phyloP scores from a whole-genome alignment of 768 basidiomycete genomes.

The Amanita muscaria region DNA sequence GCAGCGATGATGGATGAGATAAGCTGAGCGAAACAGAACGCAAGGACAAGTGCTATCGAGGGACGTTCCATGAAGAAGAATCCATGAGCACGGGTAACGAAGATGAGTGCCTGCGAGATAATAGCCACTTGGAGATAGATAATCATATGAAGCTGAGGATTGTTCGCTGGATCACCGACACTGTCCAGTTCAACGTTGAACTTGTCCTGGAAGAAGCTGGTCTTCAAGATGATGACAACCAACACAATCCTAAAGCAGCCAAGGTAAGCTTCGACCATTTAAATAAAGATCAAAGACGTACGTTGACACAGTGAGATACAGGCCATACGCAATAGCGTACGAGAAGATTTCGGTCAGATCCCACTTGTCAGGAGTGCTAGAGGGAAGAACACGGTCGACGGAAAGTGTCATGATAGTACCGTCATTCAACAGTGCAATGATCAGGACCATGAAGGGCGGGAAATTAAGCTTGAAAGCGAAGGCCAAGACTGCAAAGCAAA shows the following conservation, averaged over 20 bases:
- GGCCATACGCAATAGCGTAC: conserved; percentile 90
- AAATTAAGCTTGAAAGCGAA: conserved; percentile 97
- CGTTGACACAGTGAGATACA: conserved; percentile 91
- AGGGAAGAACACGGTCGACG: conserved; percentile 92
- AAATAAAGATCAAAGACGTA: conserved; percentile 27
- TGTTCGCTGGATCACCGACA: conserved; percentile 41
- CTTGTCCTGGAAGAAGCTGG: conserved; percentile 81
- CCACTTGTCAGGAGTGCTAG: conserved; percentile 90
- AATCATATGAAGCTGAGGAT: conserved; percentile 77
- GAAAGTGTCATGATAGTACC: conserved; percentile 99
- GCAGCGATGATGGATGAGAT: conserved; percentile 93
- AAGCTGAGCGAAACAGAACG: conserved; percentile 91
- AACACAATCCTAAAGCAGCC: conserved; percentile 49
- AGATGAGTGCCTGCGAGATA: conserved; percentile 97
- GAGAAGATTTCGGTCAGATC: conserved; percentile 94
- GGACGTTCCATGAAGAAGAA: conserved; percentile 98
- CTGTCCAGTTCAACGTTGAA: conserved; percentile 60
- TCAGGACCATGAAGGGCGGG: conserved; percentile 99
- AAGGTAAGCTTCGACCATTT: conserved; percentile 7
- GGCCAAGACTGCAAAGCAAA: conserved; percentile 91
- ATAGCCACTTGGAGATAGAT: conserved; percentile 96
- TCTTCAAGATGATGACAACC: conserved; percentile 78
- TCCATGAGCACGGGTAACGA: conserved; percentile 88
- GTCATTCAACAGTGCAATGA: conserved; percentile 94
- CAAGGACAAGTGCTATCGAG: conserved; percentile 77